Evolutionary conservation across 805 yeast genomes (phyloP).

Genomic region (Candida ortonii): DNA sequence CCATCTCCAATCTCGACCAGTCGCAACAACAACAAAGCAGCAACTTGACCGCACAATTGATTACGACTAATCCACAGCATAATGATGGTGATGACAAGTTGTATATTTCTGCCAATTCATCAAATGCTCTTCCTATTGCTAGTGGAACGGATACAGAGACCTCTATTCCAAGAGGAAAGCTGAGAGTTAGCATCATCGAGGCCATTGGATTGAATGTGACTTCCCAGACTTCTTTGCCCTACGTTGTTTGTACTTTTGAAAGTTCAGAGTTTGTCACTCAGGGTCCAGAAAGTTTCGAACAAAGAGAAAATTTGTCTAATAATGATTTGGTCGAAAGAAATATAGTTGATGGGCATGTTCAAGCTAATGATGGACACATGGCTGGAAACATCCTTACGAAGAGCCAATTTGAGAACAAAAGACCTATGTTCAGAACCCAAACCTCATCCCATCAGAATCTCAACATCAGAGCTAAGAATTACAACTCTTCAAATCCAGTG

Average conservation of each 20-base stretch:
- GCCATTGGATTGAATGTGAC: slow-evolving; percentile 66
- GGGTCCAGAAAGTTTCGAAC: slow-evolving; percentile 57
- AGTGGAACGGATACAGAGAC: slow-evolving; percentile 24
- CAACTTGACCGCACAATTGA: slow-evolving; percentile 24
- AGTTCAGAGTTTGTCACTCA: slow-evolving; percentile 86
- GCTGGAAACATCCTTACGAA: slow-evolving; percentile 11
- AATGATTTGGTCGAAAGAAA: slow-evolving; percentile 7
- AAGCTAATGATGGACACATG: slow-evolving; percentile 2
- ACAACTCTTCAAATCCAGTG: slow-evolving; percentile 56
- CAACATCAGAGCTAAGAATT: slow-evolving; percentile 23
- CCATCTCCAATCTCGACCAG: slow-evolving; percentile 35
- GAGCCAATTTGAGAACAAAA: no score
- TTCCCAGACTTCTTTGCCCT: slow-evolving; percentile 62
- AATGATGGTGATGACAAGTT: slow-evolving; percentile 18
- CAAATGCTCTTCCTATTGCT: slow-evolving; percentile 20
- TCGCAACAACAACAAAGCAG: slow-evolving; percentile 20
- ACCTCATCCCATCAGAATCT: slow-evolving; percentile 27
- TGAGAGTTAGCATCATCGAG: slow-evolving; percentile 75
- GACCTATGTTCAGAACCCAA: slow-evolving; percentile 28
- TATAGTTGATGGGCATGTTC: slow-evolving; percentile 4
- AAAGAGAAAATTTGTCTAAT: slow-evolving; percentile 12
- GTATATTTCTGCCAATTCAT: slow-evolving; percentile 9
- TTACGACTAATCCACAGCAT: slow-evolving; percentile 18
- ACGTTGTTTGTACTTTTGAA: slow-evolving; percentile 89
- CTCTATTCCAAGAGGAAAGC: slow-evolving; percentile 70